phyloP scores from a whole-genome alignment of 257 asterid genomes.

The Lithospermum erythrorhizon region DNA sequence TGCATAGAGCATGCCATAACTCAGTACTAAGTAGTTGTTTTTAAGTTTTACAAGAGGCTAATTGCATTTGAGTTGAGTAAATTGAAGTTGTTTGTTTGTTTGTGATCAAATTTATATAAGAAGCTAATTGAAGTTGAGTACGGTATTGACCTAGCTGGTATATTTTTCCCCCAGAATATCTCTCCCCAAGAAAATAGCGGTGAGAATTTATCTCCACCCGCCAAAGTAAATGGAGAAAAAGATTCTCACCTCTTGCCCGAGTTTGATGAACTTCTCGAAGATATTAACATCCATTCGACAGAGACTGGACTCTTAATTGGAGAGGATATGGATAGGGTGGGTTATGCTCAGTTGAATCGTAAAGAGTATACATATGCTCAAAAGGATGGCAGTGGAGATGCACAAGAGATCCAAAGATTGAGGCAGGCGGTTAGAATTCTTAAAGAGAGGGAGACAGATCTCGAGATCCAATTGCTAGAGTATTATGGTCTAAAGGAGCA shows the following conservation, averaged over 20 bases:
- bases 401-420: conserved; percentile 45
- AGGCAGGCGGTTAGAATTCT: conserved; percentile 41
- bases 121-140: not conserved
- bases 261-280: not conserved
- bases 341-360: conserved; percentile 1
- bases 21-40: no score
- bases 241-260: not conserved
- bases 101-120: not conserved
- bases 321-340: not conserved
- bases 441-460: conserved; percentile 54
- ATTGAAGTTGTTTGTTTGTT: not conserved
- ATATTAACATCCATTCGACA: not conserved
- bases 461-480: conserved; percentile 69
- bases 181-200: not conserved
- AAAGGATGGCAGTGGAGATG: conserved; percentile 17
- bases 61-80: no score
- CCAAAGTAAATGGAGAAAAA: conserved; percentile 15
- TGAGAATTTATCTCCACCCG: conserved; percentile 23
- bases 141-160: not conserved
- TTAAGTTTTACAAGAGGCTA: no score
- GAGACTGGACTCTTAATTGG: not conserved
- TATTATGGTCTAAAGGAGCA: conserved; percentile 88
- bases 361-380: conserved; percentile 17
- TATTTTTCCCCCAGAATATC: conserved; percentile 21
- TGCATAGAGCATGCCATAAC: not conserved